Base-by-base conservation (phyloP, 202 grass and related monocot genomes). In the Eragrostis tef region DNA sequence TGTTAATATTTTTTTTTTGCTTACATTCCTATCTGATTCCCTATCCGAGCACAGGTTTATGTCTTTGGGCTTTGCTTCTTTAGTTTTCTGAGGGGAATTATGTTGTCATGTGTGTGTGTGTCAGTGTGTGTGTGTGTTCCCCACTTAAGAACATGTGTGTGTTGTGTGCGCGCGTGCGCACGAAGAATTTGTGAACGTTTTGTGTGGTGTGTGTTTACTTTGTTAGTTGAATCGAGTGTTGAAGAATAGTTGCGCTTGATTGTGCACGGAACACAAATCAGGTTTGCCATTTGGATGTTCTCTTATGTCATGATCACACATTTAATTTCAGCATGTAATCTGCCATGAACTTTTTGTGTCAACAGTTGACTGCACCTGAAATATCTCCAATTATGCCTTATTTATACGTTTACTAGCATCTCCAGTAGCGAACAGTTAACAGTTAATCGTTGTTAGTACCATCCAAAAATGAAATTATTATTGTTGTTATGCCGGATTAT, bases 311-410 rank as follows among this genome's bases (percentile, higher is more conserved):
- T 31, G 29, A 31, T 31, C 29, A 1, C 29, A 1, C 29, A 31
- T 31, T 31, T 31, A 31, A 31, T 31, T 31, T 1, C 29, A 31
- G 29, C 29, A 31, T 31, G 29, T 31, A 31, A 31, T 31, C 29
- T 3, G 29, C 29, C 29, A 31, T 31, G 29, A 31, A 31, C 29
- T 31, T 31, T 31, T 31, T 31, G 29, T 31, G 29, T 3, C 29
- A 31, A 31, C 29, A 31, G 29, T 31, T 46, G 42, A 17, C 16
- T 34, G 64, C 24, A 43, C 26, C 34, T 24, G 24, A 59, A 82
- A 56, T 12, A 19, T 64, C 59, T 82, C 10, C 9, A 81, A 27
- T 42, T 54, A 57, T 82, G 12, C 24, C 64, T 66, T 78, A 64
- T 36, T n/a, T 65, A 56, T 48, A 57, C n/a, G n/a, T n/a, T 57